Percentiles rank a stretch among this genome's conserved stretches.
Conservation (phyloP, 106 monocot species). For the Gastrodia elata region DNA sequence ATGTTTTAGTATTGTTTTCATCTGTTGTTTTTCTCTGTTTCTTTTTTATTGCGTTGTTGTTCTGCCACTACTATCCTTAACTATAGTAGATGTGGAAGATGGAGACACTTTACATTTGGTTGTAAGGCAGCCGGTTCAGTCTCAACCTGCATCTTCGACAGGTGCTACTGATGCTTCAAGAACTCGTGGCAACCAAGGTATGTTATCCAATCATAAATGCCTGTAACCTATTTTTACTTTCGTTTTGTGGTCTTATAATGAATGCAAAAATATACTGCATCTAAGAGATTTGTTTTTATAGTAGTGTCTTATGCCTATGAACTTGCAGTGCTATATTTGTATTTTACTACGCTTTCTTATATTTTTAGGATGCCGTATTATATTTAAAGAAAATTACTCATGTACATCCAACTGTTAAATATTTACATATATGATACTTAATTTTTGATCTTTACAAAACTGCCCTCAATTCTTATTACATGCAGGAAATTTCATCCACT, state of each 20-base stretch:
- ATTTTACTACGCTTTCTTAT: background rate
- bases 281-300: background rate
- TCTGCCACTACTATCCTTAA: conserved; percentile 19
- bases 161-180: conserved; percentile 7
- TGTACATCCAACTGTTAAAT: too few species aligned
- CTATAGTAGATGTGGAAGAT: conserved; percentile 68
- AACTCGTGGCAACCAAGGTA: background rate
- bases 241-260: background rate
- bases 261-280: background rate
- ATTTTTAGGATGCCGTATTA: too few species aligned
- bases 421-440: too few species aligned
- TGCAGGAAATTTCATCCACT: too few species aligned
- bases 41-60: background rate
- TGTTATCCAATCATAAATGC: background rate
- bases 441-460: too few species aligned
- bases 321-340: background rate
- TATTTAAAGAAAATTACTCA: too few species aligned
- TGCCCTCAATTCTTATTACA: too few species aligned
- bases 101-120: conserved; percentile 93
- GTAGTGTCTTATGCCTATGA: background rate
- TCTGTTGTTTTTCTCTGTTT: background rate
- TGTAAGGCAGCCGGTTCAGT: conserved; percentile 52
- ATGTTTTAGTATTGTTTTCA: too few species aligned
- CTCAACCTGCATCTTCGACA: conserved; percentile 29
- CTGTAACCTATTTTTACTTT: background rate